Evolutionary conservation across 257 asterid genomes (phyloP), one percentile per base, ranked within the genome.

Genomic region (Primulina huaijiensis): DNA sequence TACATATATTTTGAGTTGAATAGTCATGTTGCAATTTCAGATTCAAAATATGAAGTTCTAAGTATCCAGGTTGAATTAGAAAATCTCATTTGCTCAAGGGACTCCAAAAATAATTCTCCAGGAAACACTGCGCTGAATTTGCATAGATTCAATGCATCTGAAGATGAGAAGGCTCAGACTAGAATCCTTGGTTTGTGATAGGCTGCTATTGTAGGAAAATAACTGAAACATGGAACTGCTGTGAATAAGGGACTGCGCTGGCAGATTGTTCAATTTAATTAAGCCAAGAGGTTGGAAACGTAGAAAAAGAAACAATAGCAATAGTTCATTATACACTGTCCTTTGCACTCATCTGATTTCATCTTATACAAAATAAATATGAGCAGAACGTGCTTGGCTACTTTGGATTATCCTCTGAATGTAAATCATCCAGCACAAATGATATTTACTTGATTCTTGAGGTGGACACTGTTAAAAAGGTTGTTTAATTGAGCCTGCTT

Each of bases 41-140:
- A 43, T 72, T 43, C 68, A 75, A 69, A 62, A 65, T 12, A 53
- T 64, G 55, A 70, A 27, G 21, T 27, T 37, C 67, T 14, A 67
- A 73, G 67, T 65, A 43, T 65, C 37, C 66, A 62, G 66, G 46
- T 31, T 57, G 20, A 65, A 25, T 64, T 55, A 59, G 37, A 20
- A 73, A 29, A 38, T 31, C n/a, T 5, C 19, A 16, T 62, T 56
- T 38, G 43, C 60, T 14, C 0, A 2, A 16, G 66, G 60, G 29
- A 64, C 57, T 40, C 23, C 68, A 10, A 27, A 29, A 27, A 62
- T 52, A 31, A 62, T 30, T 74, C 59, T 46, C 67, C 67, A 33
- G 74, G 38, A 25, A 68, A 50, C 63, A 60, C 46, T 17, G 40
- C n/a, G 53, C 53, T 43, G 52, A 52, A 21, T 57, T 7, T 33